Evolutionary conservation across 1,139 yeast species (phyloP).

Genomic region (Blastobotrys buckinghamii): DNA sequence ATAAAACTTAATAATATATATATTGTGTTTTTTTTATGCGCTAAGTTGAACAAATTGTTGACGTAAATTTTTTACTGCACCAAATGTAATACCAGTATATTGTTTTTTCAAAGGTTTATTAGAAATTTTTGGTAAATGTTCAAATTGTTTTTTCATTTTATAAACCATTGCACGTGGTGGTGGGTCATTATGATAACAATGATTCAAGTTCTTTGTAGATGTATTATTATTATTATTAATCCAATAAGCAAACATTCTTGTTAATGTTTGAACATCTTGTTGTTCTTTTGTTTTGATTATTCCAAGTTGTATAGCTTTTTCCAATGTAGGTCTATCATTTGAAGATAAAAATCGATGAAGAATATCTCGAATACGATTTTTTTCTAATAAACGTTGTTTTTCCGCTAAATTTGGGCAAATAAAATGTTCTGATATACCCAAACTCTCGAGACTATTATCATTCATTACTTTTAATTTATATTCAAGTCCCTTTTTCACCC

Average conservation of each 20-base stretch:
- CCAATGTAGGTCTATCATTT: conserved; percentile 22
- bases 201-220: not conserved
- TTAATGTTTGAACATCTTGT: conserved; percentile 22
- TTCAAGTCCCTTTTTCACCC: conserved; percentile 22
- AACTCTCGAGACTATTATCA: conserved; percentile 20
- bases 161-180: conserved; percentile 27
- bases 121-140: conserved; percentile 9
- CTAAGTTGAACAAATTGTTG: conserved; percentile 18
- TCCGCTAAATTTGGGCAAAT: conserved; percentile 1
- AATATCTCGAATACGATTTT: conserved; percentile 21
- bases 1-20: not conserved
- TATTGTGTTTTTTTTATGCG: not conserved
- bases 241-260: conserved; percentile 26
- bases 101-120: conserved; percentile 11
- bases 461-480: conserved; percentile 16
- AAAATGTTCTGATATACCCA: not conserved
- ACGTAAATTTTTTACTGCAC: conserved; percentile 19
- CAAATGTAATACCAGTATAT: conserved; percentile 12
- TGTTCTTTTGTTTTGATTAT: conserved; percentile 9
- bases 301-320: conserved; percentile 23
- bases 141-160: conserved; percentile 23
- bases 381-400: conserved; percentile 19
- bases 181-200: not conserved
- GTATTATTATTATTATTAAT: not conserved
- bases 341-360: conserved; percentile 21